These are phyloP conservation scores for Misopates orontium DNA, from an alignment of 257 asterid species.

Conservation along the genomic window DNA sequence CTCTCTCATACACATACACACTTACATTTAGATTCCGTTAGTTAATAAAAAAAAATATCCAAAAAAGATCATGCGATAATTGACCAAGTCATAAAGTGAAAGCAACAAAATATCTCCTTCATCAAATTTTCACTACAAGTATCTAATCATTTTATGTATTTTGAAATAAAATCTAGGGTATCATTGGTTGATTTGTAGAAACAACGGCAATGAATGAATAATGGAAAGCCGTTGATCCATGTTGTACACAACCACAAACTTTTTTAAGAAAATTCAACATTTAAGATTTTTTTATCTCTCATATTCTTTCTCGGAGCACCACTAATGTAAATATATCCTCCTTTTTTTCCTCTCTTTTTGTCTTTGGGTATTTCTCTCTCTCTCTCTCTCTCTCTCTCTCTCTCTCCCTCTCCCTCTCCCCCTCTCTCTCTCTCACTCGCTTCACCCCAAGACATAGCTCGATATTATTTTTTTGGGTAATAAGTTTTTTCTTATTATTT, in stretches of 20 bases:
- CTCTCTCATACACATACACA: too few species aligned
- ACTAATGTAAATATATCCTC: background rate
- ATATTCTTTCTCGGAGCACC: constrained; percentile 12
- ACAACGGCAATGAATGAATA: constrained; percentile 11
- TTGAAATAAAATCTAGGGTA: background rate
- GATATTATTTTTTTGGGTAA: background rate
- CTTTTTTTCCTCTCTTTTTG: background rate
- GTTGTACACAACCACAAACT: constrained; percentile 1
- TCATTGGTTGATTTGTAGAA: constrained; percentile 7
- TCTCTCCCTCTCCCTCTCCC: background rate
- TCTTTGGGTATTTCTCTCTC: background rate
- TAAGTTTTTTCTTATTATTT: background rate
- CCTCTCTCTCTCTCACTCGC: background rate
- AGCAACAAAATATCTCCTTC: too few species aligned
- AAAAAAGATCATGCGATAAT: too few species aligned
- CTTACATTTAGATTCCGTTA: too few species aligned
- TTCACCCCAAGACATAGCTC: background rate
- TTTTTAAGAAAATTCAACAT: constrained; percentile 10
- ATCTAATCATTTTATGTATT: background rate
- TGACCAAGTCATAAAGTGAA: too few species aligned
- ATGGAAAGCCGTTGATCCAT: constrained; percentile 7
- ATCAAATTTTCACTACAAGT: background rate
- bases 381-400: background rate
- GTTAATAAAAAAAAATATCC: too few species aligned
- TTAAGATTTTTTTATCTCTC: background rate